These are phyloP conservation scores for Tubosaeta brunneosetosa DNA, from an alignment of 768 basidiomycete species.

Conservation along the genomic window DNA sequence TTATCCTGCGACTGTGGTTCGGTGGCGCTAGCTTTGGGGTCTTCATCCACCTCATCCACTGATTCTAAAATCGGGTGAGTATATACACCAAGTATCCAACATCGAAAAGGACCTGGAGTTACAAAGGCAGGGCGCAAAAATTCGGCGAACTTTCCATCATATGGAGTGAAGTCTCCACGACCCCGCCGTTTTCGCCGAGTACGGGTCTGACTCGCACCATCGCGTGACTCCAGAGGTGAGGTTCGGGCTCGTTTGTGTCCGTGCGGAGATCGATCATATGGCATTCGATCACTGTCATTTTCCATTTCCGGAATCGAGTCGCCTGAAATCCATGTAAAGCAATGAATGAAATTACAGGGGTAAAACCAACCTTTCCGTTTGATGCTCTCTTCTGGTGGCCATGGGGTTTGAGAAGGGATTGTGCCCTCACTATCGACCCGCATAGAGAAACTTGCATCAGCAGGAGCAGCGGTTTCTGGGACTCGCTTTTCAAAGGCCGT, in stretches of 20 bases:
- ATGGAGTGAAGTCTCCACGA: constrained; percentile 36
- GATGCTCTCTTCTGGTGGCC: constrained; percentile 23
- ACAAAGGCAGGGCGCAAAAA: constrained; percentile 27
- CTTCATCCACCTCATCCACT: constrained; percentile 11
- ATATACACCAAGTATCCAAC: not conserved
- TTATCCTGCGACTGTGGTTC: constrained; percentile 6
- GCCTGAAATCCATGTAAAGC: constrained; percentile 9
- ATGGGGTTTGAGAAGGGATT: constrained; percentile 14
- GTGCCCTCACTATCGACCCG: constrained; percentile 22
- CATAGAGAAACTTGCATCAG: constrained; percentile 31
- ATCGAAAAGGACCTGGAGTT: constrained; percentile 17
- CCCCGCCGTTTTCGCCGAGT: constrained; percentile 38
- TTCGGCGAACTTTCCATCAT: constrained; percentile 38
- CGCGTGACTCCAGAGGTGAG: constrained; percentile 40
- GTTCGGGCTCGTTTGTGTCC: constrained; percentile 48
- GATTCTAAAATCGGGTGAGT: constrained; percentile 10
- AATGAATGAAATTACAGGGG: not conserved
- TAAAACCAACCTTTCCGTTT: constrained; percentile 49
- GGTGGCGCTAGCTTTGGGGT: not conserved
- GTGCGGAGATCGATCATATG: constrained; percentile 24
- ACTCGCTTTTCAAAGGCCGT: constrained; percentile 25
- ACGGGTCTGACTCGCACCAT: constrained; percentile 30
- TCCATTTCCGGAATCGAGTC: constrained; percentile 28
- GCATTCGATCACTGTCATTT: constrained; percentile 24
- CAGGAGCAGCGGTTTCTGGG: constrained; percentile 26